Evolutionary conservation across 2,329 filamentous ascomycete species (phyloP).

Genomic region (Pseudogymnoascus sp.): DNA sequence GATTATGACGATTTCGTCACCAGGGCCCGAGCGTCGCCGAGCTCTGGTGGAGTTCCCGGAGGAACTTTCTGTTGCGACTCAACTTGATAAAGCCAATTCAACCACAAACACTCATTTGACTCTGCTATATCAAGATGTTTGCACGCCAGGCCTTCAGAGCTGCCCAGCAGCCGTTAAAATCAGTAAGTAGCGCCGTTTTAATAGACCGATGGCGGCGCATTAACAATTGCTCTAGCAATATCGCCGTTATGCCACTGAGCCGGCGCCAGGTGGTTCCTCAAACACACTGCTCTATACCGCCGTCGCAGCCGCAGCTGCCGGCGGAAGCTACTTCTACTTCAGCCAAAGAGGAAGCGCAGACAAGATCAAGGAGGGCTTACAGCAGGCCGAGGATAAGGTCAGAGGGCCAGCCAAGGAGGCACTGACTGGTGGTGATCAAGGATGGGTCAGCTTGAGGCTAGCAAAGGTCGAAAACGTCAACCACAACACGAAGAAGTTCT

Average conservation of each 20-base stretch:
- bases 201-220: constrained; percentile 12
- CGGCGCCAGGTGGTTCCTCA: constrained; percentile 40
- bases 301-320: constrained; percentile 52
- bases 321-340: constrained; percentile 50
- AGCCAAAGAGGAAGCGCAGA: constrained; percentile 39
- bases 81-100: background rate
- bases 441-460: constrained; percentile 76
- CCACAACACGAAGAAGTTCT: constrained; percentile 90
- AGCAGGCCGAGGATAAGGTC: constrained; percentile 50
- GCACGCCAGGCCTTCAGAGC: constrained; percentile 57
- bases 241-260: constrained; percentile 67
- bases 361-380: constrained; percentile 46
- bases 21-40: constrained; percentile 3
- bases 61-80: background rate
- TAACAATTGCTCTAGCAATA: constrained; percentile 41
- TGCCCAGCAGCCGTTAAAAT: constrained; percentile 53
- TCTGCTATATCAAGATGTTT: constrained; percentile 48
- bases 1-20: background rate
- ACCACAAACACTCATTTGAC: constrained; percentile 9
- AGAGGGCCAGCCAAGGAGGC: constrained; percentile 37
- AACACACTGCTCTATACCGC: constrained; percentile 55
- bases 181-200: constrained; percentile 41
- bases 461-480: constrained; percentile 73
- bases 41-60: background rate
- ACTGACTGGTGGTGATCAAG: constrained; percentile 82